Percentiles rank a stretch among this genome's conserved stretches.
These are phyloP conservation scores for Circinella umbellata DNA, from an alignment of 371 early-diverging fungal species.

Conservation along the genomic window DNA sequence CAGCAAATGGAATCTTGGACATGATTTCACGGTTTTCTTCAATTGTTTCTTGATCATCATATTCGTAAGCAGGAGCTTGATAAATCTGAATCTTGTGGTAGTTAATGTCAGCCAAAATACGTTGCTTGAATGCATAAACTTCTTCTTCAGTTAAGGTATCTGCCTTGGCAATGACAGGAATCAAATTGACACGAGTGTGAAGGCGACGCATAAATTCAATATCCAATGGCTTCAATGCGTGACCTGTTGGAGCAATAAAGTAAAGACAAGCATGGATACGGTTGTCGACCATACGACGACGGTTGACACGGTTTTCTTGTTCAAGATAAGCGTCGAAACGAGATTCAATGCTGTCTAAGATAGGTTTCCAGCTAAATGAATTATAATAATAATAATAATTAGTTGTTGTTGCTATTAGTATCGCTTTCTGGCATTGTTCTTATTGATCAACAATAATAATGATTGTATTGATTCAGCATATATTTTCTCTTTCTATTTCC, in stretches of 20 bases:
- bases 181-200: slow-evolving; percentile 93
- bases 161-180: slow-evolving; percentile 98
- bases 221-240: slow-evolving; percentile 91
- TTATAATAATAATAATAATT: too few species aligned
- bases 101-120: slow-evolving; percentile 93
- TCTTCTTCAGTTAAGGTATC: slow-evolving; percentile 98
- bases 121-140: slow-evolving; percentile 88
- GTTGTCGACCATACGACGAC: slow-evolving; percentile 87
- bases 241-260: slow-evolving; percentile 97
- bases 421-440: neutral
- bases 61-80: slow-evolving; percentile 89
- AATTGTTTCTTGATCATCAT: slow-evolving; percentile 94
- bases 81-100: slow-evolving; percentile 94
- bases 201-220: slow-evolving; percentile 96
- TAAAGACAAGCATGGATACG: slow-evolving; percentile 98
- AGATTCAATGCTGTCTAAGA: slow-evolving; percentile 94
- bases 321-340: slow-evolving; percentile 95
- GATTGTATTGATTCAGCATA: neutral
- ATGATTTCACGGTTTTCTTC: slow-evolving; percentile 94
- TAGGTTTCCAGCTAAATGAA: slow-evolving; percentile 86
- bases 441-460: neutral
- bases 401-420: neutral
- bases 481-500: too few species aligned
- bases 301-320: slow-evolving; percentile 90
- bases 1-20: slow-evolving; percentile 96